Evolutionary conservation across 78 protist genomes (phyloP), one percentile per base, ranked within the genome.

Genomic region (Dictyostelium intermedium): DNA sequence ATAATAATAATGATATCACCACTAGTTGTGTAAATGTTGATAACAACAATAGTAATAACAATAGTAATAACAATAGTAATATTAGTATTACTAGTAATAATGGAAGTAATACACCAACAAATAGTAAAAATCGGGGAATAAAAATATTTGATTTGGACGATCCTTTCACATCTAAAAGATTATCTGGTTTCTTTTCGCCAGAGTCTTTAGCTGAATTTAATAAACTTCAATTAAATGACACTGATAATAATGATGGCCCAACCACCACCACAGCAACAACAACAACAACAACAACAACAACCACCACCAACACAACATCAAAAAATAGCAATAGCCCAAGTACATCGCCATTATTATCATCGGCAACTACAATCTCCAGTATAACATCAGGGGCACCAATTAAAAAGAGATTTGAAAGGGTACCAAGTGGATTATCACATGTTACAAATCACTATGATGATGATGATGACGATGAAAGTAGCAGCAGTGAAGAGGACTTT

Each of bases 101-200:
- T 45, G 35, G 91, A 5, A 84, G 56, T 16, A 84, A 41, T 50
- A 84, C 50, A 32, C 34, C 79, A n/a, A 84, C 25, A 23, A 35
- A 41, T 1, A 27, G 23, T 45, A 84, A 72, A 20, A 84, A 41
- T 25, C 23, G 32, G 9, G 73, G 37, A 5, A 70, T 70, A 70
- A 81, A 37, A 2, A 30, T 87, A 10, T 87, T 77, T 61, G 92
- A 87, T 78, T 32, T 76, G 3, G 74, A 87, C 30, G 92, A 87
- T 18, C 92, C 92, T n/a, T 87, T 87, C 34, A 87, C 83, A 50
- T 53, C 85, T 27, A 87, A 39, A 73, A 87, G 82, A 39, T 23
- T 69, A 35, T 61, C 92, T 1, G 77, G 77, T 2, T 56, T 43
- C 10, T 32, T 61, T 23, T 76, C 25, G 30, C 43, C 34, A 20